Evolutionary conservation across 768 basidiomycete species (phyloP), one percentile per base, ranked within the genome.

Genomic region (Megacollybia marginata): DNA sequence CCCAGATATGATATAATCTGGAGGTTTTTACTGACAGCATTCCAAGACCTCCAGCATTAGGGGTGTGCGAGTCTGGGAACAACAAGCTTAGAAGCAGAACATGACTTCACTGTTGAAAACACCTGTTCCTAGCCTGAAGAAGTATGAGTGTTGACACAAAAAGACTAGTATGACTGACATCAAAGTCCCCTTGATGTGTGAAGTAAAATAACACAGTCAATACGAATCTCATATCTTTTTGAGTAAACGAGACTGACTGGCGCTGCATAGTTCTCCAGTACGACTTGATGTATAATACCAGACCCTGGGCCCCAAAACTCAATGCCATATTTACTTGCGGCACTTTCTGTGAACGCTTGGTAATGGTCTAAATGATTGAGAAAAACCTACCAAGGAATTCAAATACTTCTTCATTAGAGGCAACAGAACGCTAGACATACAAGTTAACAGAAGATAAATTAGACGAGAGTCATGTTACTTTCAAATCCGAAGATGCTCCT

Each of bases 281-380:
- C 95, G 52, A 98, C 96, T 63, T 98, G 96, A 65, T 99, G 96
- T 54, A 99, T 95, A 54, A 91, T 92, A 16, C 89, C 89, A 47
- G 85, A 88, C n/a, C 96, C 96, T 32, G 96, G 96, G 59, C 79
- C 74, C 95, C 96, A 98, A 66, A 98, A 99, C 68, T 97, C 95
- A 56, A 98, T 96, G 31, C 95, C 90, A 62, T 91, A 92, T 65
- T 90, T 92, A 55, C 75, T 76, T 28, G 88, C 84, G 13, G 93
- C 92, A 56, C 91, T 94, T 68, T 95, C 84, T 28, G 23, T 28
- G 23, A 28, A 28, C 6, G 23, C 6, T 28, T 6, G 23, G 6
- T 3, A 28, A 28, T 28, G 23, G 2, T 28, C 23, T 6, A 28
- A 28, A 28, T 3, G 23, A 28, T 28, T 28, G 23, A 28, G 6